These are phyloP conservation scores for Cryptococcus wingfieldii DNA, from an alignment of 1,284 basidiomycete genomes.

Conservation along the genomic window DNA sequence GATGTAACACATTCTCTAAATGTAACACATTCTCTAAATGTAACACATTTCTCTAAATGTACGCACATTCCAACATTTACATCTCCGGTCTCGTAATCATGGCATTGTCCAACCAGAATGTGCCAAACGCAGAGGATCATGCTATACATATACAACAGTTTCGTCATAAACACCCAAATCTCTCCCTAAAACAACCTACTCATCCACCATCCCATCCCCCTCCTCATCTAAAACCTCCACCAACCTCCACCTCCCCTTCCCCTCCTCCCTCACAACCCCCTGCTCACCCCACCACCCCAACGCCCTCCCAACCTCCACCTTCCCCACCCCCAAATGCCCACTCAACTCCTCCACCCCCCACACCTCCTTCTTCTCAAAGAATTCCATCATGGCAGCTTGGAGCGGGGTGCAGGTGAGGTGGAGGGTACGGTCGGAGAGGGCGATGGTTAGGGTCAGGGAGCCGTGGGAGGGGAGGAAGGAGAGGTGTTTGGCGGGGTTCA, in stretches of 20 bases:
- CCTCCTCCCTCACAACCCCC: constrained; percentile 65
- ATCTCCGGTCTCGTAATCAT: no score
- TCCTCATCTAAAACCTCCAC: constrained; percentile 58
- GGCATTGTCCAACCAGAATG: no score
- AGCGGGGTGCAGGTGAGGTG: constrained; percentile 69
- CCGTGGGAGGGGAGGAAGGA: constrained; percentile 83
- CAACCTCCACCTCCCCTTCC: constrained; percentile 19
- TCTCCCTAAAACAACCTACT: not conserved
- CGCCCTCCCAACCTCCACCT: constrained; percentile 64
- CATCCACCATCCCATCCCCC: constrained; percentile 21
- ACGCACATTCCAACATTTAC: no score
- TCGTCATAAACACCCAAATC: no score
- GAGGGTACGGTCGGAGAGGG: constrained; percentile 71
- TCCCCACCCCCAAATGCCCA: constrained; percentile 60
- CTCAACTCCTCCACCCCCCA: constrained; percentile 56
- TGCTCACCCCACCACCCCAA: constrained; percentile 76
- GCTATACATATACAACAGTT: no score
- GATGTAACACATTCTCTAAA: no score
- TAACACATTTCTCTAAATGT: no score
- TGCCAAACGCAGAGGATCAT: no score
- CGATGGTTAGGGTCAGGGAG: constrained; percentile 68
- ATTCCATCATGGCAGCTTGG: constrained; percentile 81
- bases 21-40: no score
- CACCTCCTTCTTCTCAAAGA: constrained; percentile 68
- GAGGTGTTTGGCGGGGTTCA: constrained; percentile 86